A percentile compares a stretch with the other conserved stretches of the same genome.
These are phyloP conservation scores for Suillus discolor DNA, from an alignment of 768 basidiomycete genomes.

Conservation along the genomic window DNA sequence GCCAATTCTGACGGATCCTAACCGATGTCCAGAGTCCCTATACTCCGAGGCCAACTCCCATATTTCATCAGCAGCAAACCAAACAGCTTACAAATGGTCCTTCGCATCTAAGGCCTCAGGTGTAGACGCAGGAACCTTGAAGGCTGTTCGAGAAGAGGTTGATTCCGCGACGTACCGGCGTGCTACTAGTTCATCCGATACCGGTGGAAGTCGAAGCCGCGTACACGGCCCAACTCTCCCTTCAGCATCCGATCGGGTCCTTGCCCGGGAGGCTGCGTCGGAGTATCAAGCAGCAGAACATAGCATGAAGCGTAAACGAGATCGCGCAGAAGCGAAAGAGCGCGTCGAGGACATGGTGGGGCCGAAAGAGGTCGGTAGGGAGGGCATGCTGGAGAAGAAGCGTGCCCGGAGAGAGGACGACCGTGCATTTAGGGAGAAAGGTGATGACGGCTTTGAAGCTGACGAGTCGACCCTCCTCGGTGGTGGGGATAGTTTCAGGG, in stretches of 20 bases:
- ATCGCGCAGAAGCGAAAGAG: slow-evolving; percentile 65
- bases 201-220: slow-evolving; percentile 37
- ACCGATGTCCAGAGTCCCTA: slow-evolving; percentile 43
- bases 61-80: slow-evolving; percentile 57
- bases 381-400: slow-evolving; percentile 89
- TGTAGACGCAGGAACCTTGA: slow-evolving; percentile 62
- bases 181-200: slow-evolving; percentile 15
- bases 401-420: slow-evolving; percentile 71
- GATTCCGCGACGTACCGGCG: slow-evolving; percentile 42
- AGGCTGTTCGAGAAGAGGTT: slow-evolving; percentile 61
- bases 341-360: slow-evolving; percentile 77
- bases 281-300: slow-evolving; percentile 58
- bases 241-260: slow-evolving; percentile 64
- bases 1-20: slow-evolving; percentile 4
- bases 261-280: slow-evolving; percentile 63
- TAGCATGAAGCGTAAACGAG: slow-evolving; percentile 64
- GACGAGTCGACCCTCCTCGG: slow-evolving; percentile 83
- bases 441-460: slow-evolving; percentile 76
- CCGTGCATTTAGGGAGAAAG: slow-evolving; percentile 66
- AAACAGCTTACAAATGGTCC: slow-evolving; percentile 88
- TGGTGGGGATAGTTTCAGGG: slow-evolving; percentile 80
- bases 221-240: slow-evolving; percentile 72
- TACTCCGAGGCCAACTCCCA: slow-evolving; percentile 65
- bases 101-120: slow-evolving; percentile 70
- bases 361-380: slow-evolving; percentile 79